A percentile compares a stretch with the other conserved stretches of the same genome.
phyloP scores from a whole-genome alignment of 169 alveolate species.

The Eimeria necatrix region DNA sequence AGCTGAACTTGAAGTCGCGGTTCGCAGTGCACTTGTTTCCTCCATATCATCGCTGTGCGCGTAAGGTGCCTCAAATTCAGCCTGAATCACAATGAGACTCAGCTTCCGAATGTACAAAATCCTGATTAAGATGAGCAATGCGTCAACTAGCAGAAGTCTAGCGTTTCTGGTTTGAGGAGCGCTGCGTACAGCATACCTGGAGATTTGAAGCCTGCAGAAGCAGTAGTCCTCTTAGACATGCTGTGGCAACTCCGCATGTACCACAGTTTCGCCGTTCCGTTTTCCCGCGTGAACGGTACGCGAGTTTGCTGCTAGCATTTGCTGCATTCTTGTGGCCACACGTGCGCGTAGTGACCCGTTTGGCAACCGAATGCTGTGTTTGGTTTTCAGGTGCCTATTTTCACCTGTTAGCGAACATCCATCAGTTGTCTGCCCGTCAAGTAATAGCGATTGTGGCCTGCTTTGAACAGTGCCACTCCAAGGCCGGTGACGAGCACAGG shows the following conservation, averaged over 20 bases:
- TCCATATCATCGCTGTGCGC: constrained; percentile 4
- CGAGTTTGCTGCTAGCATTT: not conserved
- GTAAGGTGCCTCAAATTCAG: not conserved
- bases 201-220: constrained; percentile 17
- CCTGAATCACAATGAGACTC: not conserved
- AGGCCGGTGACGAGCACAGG: not conserved
- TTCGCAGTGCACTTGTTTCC: constrained; percentile 30
- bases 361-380: too few species aligned
- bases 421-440: constrained; percentile 18
- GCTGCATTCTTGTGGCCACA: not conserved
- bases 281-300: constrained; percentile 52
- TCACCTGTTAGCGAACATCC: constrained; percentile 30
- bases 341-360: too few species aligned
- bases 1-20: constrained; percentile 9
- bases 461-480: constrained; percentile 33
- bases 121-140: too few species aligned
- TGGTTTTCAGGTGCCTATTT: constrained; percentile 16
- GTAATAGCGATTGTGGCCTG: constrained; percentile 37
- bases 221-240: constrained; percentile 18
- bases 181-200: constrained; percentile 45
- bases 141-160: not conserved
- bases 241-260: constrained; percentile 66
- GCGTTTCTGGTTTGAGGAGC: not conserved
- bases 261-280: constrained; percentile 38
- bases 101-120: too few species aligned